These are phyloP conservation scores for Aureobasidium sp. DNA, from an alignment of 2,329 filamentous ascomycete genomes.

Conservation along the genomic window DNA sequence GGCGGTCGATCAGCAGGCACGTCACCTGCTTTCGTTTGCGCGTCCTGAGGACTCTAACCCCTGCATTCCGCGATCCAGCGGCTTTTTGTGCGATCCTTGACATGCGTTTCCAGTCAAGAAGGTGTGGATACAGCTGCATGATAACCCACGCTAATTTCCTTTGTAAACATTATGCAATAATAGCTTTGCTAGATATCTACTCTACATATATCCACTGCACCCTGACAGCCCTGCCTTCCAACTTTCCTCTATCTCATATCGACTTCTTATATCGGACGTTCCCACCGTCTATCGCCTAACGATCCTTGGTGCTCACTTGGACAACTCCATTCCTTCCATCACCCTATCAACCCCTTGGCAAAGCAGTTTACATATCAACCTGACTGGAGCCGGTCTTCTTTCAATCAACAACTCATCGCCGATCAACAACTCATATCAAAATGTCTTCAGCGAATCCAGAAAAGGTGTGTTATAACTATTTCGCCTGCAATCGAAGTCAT, in stretches of 20 bases:
- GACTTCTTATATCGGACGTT: background rate
- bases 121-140: constrained; percentile 1
- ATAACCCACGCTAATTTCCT: constrained; percentile 3
- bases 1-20: constrained; percentile 8
- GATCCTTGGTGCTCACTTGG: background rate
- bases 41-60: background rate
- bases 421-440: background rate
- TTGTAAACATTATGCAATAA: constrained; percentile 4
- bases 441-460: background rate
- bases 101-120: constrained; percentile 5
- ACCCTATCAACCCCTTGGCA: background rate
- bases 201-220: constrained; percentile 3
- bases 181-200: background rate
- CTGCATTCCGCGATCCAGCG: constrained; percentile 8
- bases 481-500: background rate
- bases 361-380: background rate
- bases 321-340: background rate
- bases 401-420: background rate
- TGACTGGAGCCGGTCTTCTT: constrained; percentile 10
- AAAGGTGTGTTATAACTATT: background rate
- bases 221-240: background rate
- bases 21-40: constrained; percentile 4
- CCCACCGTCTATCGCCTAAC: background rate
- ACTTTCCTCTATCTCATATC: background rate
- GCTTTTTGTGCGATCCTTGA: background rate